These are phyloP conservation scores for Ascochyta koolunga DNA, from an alignment of 2,329 filamentous ascomycete genomes.

Conservation along the genomic window DNA sequence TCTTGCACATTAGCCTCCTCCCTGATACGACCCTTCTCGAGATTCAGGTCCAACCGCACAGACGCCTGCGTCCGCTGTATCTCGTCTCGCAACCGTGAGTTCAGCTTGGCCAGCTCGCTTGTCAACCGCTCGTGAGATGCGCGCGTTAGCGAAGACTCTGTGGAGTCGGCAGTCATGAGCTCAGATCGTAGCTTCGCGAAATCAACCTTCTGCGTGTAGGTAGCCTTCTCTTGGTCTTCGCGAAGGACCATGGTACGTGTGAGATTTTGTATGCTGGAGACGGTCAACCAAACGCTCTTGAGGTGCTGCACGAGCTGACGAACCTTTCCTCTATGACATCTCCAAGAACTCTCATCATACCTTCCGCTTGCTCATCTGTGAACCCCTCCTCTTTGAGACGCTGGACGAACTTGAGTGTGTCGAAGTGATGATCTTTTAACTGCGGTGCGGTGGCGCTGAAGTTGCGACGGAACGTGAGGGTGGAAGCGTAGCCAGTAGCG, in stretches of 20 bases:
- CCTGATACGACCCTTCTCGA: slow-evolving; percentile 94
- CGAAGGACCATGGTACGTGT: slow-evolving; percentile 97
- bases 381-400: slow-evolving; percentile 88
- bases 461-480: slow-evolving; percentile 27
- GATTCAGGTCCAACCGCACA: slow-evolving; percentile 88
- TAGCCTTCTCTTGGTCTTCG: slow-evolving; percentile 85
- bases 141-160: slow-evolving; percentile 86
- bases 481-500: slow-evolving; percentile 7
- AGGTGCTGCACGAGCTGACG: slow-evolving; percentile 2
- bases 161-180: slow-evolving; percentile 87
- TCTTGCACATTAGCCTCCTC: slow-evolving; percentile 97
- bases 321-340: slow-evolving; percentile 96
- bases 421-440: slow-evolving; percentile 88
- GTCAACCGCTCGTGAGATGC: slow-evolving; percentile 89
- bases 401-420: slow-evolving; percentile 97
- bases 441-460: slow-evolving; percentile 73
- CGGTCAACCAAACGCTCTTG: neutral
- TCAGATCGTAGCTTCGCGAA: slow-evolving; percentile 97
- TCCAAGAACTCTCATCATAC: slow-evolving; percentile 98
- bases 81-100: slow-evolving; percentile 87
- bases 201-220: slow-evolving; percentile 87
- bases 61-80: slow-evolving; percentile 93
- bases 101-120: slow-evolving; percentile 94
- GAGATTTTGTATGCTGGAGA: slow-evolving; percentile 84
- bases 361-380: slow-evolving; percentile 90